Evolutionary conservation across 345 rosid genomes (phyloP).

Genomic region (Populus simonii): DNA sequence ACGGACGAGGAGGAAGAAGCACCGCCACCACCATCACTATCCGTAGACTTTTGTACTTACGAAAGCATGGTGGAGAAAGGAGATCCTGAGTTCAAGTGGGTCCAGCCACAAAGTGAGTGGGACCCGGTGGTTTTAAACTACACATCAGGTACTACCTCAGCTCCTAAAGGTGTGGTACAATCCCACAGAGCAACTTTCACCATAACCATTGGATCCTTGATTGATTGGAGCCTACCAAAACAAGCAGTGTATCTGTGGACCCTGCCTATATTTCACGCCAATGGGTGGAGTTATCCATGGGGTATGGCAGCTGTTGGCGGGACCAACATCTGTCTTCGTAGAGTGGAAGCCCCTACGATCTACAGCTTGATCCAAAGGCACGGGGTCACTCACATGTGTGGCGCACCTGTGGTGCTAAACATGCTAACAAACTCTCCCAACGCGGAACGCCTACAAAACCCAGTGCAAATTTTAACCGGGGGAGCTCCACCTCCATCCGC

Average conservation of each 20-base stretch:
- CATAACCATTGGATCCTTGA: background rate
- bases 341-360: slow-evolving; percentile 12
- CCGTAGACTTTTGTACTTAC: slow-evolving; percentile 19
- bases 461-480: slow-evolving; percentile 15
- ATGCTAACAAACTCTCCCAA: slow-evolving; percentile 18
- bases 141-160: slow-evolving; percentile 30
- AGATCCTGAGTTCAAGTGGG: slow-evolving; percentile 21
- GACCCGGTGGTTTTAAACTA: slow-evolving; percentile 21
- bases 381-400: slow-evolving; percentile 32
- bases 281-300: slow-evolving; percentile 30
- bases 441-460: background rate
- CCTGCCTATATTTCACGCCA: slow-evolving; percentile 28
- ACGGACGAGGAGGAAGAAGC: slow-evolving; percentile 34
- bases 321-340: slow-evolving; percentile 21
- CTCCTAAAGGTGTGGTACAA: slow-evolving; percentile 27
- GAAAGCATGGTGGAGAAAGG: slow-evolving; percentile 20
- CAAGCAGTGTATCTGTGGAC: slow-evolving; percentile 22
- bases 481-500: slow-evolving; percentile 27
- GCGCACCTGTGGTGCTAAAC: slow-evolving; percentile 26
- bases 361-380: slow-evolving; percentile 16
- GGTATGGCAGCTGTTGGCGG: slow-evolving; percentile 26
- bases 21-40: background rate
- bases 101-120: slow-evolving; percentile 24
- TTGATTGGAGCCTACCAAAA: slow-evolving; percentile 21
- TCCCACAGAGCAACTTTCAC: slow-evolving; percentile 17